These are phyloP conservation scores for Taxawa tesnikishii DNA, from an alignment of 2,329 filamentous ascomycete genomes.

Conservation along the genomic window DNA sequence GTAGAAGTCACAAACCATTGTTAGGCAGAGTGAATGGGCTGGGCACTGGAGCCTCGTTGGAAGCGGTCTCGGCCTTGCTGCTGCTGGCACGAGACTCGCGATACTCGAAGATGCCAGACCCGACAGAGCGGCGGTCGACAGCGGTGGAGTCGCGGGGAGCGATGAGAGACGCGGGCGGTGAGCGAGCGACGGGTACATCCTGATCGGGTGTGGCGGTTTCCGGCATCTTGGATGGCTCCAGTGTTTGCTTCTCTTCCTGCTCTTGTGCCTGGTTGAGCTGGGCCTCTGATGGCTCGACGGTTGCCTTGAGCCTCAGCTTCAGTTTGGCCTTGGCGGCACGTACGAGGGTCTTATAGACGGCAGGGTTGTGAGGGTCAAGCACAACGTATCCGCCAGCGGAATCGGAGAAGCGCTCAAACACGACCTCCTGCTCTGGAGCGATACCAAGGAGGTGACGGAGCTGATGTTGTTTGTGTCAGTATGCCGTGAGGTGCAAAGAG, in stretches of 20 bases:
- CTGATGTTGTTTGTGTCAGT: conserved; percentile 32
- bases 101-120: conserved; percentile 25
- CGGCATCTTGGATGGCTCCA: conserved; percentile 5
- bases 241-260: conserved; percentile 2
- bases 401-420: conserved; percentile 91
- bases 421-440: conserved; percentile 45
- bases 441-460: conserved; percentile 59
- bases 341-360: conserved; percentile 93
- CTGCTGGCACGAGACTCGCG: conserved; percentile 16
- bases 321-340: conserved; percentile 95
- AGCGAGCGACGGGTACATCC: conserved; percentile 9
- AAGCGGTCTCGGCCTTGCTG: conserved; percentile 6
- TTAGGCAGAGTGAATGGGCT: conserved; percentile 27
- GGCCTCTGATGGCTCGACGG: conserved; percentile 19
- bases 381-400: conserved; percentile 70
- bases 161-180: conserved; percentile 13
- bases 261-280: too few relatives aligned
- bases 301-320: conserved; percentile 70
- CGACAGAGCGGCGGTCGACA: conserved; percentile 14
- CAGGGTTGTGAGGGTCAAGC: conserved; percentile 62
- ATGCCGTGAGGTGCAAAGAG: conserved; percentile 7
- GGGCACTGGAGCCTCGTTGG: conserved; percentile 29
- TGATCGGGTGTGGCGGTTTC: not conserved
- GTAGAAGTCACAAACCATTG: too few relatives aligned
- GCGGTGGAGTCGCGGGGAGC: conserved; percentile 13